These are phyloP conservation scores for Cladosporium velox DNA, from an alignment of 2,329 filamentous ascomycete species.

Conservation along the genomic window DNA sequence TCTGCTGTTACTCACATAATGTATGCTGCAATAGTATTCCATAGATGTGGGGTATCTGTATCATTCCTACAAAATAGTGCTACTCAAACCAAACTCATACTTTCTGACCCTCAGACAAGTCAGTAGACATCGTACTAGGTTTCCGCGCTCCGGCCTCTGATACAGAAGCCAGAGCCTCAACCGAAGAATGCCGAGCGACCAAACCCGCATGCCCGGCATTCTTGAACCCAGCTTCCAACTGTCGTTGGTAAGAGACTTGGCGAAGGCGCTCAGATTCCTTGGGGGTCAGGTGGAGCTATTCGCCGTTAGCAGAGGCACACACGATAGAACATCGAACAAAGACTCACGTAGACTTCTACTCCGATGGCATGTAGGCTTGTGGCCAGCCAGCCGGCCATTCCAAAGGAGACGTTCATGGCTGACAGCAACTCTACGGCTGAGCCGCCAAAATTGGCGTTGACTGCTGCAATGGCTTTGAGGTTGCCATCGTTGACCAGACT, in stretches of 20 bases:
- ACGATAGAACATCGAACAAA: not conserved
- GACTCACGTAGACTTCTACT: slow-evolving; percentile 46
- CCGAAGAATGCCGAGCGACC: not conserved
- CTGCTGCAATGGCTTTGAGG: slow-evolving; percentile 38
- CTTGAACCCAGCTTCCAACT: slow-evolving; percentile 56
- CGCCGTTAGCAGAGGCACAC: not conserved
- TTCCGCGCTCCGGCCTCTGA: not conserved
- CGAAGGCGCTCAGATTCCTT: slow-evolving; percentile 56
- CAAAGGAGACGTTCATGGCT: slow-evolving; percentile 52
- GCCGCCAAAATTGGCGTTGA: slow-evolving; percentile 34
- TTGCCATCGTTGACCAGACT: slow-evolving; percentile 32
- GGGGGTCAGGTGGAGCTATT: slow-evolving; percentile 49
- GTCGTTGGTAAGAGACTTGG: slow-evolving; percentile 58
- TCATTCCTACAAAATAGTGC: not conserved
- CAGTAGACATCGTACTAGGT: not conserved
- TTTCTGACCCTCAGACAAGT: not conserved
- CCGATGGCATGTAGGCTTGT: slow-evolving; percentile 53
- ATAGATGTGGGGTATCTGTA: not conserved
- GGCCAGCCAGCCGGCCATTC: slow-evolving; percentile 56
- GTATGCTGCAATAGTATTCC: not conserved
- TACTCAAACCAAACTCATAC: not conserved
- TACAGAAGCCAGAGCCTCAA: not conserved
- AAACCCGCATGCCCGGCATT: slow-evolving; percentile 52
- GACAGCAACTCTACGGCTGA: slow-evolving; percentile 43
- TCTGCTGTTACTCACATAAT: not conserved